Evolutionary conservation across 2,329 filamentous ascomycete genomes (phyloP), one percentile per base, ranked within the genome.

Genomic region (Clarireedia monteithiana): DNA sequence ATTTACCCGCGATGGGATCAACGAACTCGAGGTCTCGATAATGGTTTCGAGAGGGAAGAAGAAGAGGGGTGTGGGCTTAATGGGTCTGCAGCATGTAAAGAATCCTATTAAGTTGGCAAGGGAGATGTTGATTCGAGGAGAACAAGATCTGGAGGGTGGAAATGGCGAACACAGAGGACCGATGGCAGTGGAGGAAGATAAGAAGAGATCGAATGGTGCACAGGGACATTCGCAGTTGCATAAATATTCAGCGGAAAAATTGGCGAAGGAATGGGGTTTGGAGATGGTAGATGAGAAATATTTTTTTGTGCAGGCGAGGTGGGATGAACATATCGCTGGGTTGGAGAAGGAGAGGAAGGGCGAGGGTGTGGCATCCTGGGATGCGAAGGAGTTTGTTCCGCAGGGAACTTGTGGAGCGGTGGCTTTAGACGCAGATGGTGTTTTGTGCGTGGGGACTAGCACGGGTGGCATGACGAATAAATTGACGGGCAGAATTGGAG

Each of bases 391-490:
- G 62, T 90, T 86, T 66, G 75, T 95, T 15, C 86, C 89, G 0
- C 89, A 95, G 70, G 91, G 91, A 0, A 96, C 91, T 0, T 86
- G 87, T 30, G 91, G 91, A 1, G 89, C 88, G 6, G 89, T 95
- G 0, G 89, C 88, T 24, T 73, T 95, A 6, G 91, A 95, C 69
- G 75, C 74, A n/a, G 79, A 84, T 42, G 90, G 90, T 0, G 82
- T 86, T 3, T 70, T 95, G 3, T 91, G 88, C 62, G 75, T 69
- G n/a, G 82, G 81, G 0, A 85, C 82, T 2, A 83, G 79, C 65
- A 85, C 82, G 0, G 91, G 91, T 5, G 91, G 91, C 0, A 69
- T 95, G 70, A 96, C 91, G 23, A 96, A 96, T 69, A 96, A 96
- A 74, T 73, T 92, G 54, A 88, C 88, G 0, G 91, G 90, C 0